Evolutionary conservation across 2,329 filamentous ascomycete genomes (phyloP).

Genomic region (Clonostachys chloroleuca): DNA sequence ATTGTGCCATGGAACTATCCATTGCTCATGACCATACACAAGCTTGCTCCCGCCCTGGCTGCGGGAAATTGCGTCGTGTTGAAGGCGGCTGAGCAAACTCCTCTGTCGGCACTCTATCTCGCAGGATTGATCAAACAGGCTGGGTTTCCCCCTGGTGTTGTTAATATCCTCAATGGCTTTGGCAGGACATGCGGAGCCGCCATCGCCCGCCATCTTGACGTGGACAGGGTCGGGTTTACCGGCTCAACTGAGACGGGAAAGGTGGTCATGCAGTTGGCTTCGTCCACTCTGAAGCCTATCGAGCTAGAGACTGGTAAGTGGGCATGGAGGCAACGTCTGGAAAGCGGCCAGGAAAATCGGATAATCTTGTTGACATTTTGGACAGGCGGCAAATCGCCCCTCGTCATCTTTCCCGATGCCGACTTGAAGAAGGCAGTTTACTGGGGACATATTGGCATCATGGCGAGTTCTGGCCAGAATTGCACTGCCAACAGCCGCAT

Average conservation of each 20-base stretch:
- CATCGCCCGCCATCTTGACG: conserved; percentile 64
- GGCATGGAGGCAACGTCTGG: conserved; percentile 67
- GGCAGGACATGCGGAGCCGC: conserved; percentile 69
- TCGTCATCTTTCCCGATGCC: conserved; percentile 78
- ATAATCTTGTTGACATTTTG: conserved; percentile 96
- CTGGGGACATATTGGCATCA: conserved; percentile 90
- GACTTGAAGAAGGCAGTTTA: conserved; percentile 78
- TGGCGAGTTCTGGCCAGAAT: conserved; percentile 86
- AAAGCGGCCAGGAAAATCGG: conserved; percentile 64
- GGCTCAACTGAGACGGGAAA: conserved; percentile 82
- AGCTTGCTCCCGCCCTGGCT: conserved; percentile 78
- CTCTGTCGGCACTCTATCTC: conserved; percentile 72
- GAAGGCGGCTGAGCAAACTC: conserved; percentile 87
- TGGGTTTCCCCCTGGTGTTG: conserved; percentile 75
- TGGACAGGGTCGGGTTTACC: conserved; percentile 87
- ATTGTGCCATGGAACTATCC: conserved; percentile 94
- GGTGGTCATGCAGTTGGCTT: conserved; percentile 70
- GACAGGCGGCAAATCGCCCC: conserved; percentile 80
- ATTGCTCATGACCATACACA: conserved; percentile 87
- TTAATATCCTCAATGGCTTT: conserved; percentile 81
- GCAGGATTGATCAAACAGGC: conserved; percentile 75
- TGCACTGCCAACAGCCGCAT: conserved; percentile 91
- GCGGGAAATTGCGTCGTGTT: conserved; percentile 90
- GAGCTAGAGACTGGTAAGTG: conserved; percentile 58
- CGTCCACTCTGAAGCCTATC: conserved; percentile 52